Percentiles rank a stretch among this genome's conserved stretches.
phyloP scores from a whole-genome alignment of 805 yeast species.

The Limtongia smithiae region DNA sequence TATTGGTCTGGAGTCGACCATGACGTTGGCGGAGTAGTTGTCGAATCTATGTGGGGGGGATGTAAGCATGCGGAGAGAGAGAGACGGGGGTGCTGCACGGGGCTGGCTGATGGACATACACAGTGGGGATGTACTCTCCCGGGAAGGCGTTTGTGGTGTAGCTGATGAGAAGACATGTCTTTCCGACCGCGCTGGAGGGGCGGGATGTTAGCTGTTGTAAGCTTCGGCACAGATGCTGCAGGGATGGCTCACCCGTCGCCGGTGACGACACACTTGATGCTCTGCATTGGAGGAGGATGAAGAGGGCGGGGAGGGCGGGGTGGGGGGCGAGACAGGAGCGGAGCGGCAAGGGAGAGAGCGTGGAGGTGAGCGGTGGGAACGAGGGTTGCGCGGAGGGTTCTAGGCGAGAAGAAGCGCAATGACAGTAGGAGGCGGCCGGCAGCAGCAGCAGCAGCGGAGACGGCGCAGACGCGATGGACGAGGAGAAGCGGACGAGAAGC shows the following conservation, averaged over 20 bases:
- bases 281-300: slow-evolving; percentile 53
- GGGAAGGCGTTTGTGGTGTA: slow-evolving; percentile 93
- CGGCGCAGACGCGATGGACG: too few species aligned
- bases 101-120: slow-evolving; percentile 35
- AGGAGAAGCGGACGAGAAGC: too few species aligned
- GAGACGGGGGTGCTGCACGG: background rate
- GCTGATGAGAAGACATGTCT: slow-evolving; percentile 80
- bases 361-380: too few species aligned
- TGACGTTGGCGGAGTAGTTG: slow-evolving; percentile 81
- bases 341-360: too few species aligned
- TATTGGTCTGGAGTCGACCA: slow-evolving; percentile 76
- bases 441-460: too few species aligned
- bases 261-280: slow-evolving; percentile 87
- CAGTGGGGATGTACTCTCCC: slow-evolving; percentile 90
- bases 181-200: slow-evolving; percentile 74
- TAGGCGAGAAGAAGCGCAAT: too few species aligned
- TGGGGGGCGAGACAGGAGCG: too few species aligned
- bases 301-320: background rate
- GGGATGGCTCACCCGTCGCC: slow-evolving; percentile 66
- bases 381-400: too few species aligned
- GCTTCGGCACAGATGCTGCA: background rate
- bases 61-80: background rate
- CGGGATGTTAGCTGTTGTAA: background rate
- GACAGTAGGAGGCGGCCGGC: too few species aligned
- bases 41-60: slow-evolving; percentile 49